These are phyloP conservation scores for Gonium pectorale DNA, from an alignment of 139 green algal genomes.

Conservation along the genomic window DNA sequence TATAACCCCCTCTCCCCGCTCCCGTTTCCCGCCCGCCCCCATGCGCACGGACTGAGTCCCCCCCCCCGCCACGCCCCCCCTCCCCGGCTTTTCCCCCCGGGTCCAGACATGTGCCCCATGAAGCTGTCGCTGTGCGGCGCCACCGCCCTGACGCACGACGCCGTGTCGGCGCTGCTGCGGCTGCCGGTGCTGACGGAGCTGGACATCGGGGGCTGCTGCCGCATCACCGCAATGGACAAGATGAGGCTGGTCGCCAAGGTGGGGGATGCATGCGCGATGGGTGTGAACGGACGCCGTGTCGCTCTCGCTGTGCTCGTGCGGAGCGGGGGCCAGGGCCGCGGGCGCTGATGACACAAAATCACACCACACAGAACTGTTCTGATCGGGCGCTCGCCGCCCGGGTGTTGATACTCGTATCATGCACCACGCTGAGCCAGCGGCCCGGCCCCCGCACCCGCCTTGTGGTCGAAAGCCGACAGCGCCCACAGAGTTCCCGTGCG, in stretches of 20 bases:
- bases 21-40: no score
- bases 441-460: no score
- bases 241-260: slow-evolving; percentile 84
- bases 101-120: slow-evolving; percentile 62
- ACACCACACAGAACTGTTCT: no score
- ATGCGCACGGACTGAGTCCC: no score
- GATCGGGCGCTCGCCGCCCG: no score
- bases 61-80: background rate
- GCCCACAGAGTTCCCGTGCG: no score
- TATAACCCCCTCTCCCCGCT: no score
- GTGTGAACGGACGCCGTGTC: background rate
- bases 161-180: slow-evolving; percentile 77
- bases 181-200: slow-evolving; percentile 79
- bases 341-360: no score
- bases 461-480: no score
- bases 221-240: slow-evolving; percentile 81
- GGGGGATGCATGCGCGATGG: slow-evolving; percentile 47
- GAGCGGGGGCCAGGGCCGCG: background rate
- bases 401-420: no score
- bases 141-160: slow-evolving; percentile 76
- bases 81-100: background rate
- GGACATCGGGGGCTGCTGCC: slow-evolving; percentile 73
- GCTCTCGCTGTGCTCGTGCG: background rate
- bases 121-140: slow-evolving; percentile 80
- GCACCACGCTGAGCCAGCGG: no score